Percentiles rank a stretch among this genome's conserved stretches.
phyloP scores from a whole-genome alignment of 2,329 filamentous ascomycete species.

The Sporothrix humicola region DNA sequence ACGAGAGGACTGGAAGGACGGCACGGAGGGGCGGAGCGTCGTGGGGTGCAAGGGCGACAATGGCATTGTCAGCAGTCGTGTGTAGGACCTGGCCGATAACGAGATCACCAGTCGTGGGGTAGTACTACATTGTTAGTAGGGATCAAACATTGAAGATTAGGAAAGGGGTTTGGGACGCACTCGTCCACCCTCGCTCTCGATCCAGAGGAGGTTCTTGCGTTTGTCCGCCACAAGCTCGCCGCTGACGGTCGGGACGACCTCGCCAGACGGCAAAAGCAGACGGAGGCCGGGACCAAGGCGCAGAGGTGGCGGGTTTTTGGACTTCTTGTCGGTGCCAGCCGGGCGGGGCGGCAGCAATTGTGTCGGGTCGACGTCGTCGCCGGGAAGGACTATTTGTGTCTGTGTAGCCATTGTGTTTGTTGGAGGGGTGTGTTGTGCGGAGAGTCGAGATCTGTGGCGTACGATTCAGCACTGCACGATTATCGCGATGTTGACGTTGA shows the following conservation, averaged over 20 bases:
- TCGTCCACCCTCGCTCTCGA: conserved; percentile 73
- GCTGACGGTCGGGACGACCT: conserved; percentile 70
- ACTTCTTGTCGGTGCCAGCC: conserved; percentile 68
- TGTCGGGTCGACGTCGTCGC: conserved; percentile 68
- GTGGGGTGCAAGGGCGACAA: conserved; percentile 74
- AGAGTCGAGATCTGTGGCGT: background rate
- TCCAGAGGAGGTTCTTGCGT: conserved; percentile 77
- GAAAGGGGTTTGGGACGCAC: conserved; percentile 54
- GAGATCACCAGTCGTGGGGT: conserved; percentile 79
- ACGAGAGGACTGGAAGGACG: conserved; percentile 83
- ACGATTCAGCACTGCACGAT: background rate
- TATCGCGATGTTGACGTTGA: conserved; percentile 13
- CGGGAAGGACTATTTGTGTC: conserved; percentile 73
- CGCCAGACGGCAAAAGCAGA: conserved; percentile 77
- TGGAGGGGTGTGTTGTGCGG: background rate
- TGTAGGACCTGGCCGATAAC: conserved; percentile 86
- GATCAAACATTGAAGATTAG: conserved; percentile 43
- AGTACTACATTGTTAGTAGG: conserved; percentile 65
- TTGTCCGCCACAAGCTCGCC: conserved; percentile 70
- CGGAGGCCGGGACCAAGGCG: conserved; percentile 84
- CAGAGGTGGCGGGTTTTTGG: conserved; percentile 71
- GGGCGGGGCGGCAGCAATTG: conserved; percentile 33
- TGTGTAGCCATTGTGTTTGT: background rate
- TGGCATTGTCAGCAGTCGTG: conserved; percentile 76
- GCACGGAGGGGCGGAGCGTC: conserved; percentile 59